Percentiles rank a stretch among this genome's conserved stretches.
Evolutionary conservation across 2,329 filamentous ascomycete species (phyloP).

Genomic region (Colletotrichum plurivorum): DNA sequence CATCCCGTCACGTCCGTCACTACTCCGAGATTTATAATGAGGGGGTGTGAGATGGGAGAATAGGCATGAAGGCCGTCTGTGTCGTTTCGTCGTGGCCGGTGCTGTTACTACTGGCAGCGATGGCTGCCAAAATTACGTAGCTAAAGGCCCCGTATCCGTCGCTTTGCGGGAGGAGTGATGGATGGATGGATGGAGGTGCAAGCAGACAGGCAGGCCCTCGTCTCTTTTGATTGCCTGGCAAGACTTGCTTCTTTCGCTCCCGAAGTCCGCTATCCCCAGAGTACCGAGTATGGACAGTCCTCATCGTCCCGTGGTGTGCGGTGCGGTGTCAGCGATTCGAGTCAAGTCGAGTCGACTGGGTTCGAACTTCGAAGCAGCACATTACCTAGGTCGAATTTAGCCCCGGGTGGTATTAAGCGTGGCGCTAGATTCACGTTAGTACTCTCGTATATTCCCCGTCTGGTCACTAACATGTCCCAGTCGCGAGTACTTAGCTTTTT

Average conservation of each 20-base stretch:
- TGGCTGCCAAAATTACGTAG: constrained; percentile 16
- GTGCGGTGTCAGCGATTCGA: constrained; percentile 9
- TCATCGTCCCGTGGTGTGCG: no score
- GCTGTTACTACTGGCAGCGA: constrained; percentile 1
- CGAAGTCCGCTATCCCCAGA: neutral
- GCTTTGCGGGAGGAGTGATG: neutral
- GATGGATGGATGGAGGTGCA: neutral
- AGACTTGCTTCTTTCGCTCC: constrained; percentile 29
- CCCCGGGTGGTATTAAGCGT: no score
- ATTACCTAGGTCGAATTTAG: no score
- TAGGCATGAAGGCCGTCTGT: constrained; percentile 3
- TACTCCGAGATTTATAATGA: no score
- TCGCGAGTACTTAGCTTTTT: no score
- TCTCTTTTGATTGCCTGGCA: constrained; percentile 3
- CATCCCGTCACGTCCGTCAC: no score
- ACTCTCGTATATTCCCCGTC: no score
- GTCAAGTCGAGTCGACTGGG: no score
- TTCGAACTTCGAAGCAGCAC: no score
- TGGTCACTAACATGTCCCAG: no score
- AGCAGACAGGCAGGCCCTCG: constrained; percentile 14
- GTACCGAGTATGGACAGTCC: no score
- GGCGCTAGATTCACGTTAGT: no score
- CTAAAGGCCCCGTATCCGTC: constrained; percentile 6
- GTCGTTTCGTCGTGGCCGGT: neutral
- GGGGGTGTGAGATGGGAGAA: neutral